Evolutionary conservation across 371 early-diverging fungal species (phyloP), one percentile per base, ranked within the genome.

Genomic region (Lichtheimia corymbifera): DNA sequence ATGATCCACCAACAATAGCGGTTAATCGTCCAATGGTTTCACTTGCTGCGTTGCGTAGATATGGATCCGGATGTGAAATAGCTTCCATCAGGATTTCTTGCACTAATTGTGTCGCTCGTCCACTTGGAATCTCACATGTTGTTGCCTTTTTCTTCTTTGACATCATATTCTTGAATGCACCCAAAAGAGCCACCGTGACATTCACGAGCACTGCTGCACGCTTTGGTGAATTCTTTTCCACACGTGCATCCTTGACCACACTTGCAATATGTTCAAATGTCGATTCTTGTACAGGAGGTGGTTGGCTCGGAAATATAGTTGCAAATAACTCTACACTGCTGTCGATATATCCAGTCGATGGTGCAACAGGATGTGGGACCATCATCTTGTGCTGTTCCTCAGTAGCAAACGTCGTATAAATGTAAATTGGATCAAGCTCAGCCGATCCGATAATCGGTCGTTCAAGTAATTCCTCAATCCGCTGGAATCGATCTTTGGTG

Each of bases 21-120:
- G 94, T 87, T 51, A 96, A 70, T 1, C 91, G 79, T 0, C 98
- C 98, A 5, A 96, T 69, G 3, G 91, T 87, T 45, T 95, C 94
- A 62, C 93, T 88, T 0, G 93, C 90, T 0, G 89, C 83, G 52
- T 86, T 82, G 28, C 97, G 86, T 13, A 94, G 76, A 25, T 83
- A 81, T 0, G 90, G 80, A 45, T 93, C 91, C 1, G 91, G 83
- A 47, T 90, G 84, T 4, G 83, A 69, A 13, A 95, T 80, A 0
- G 88, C 86, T 20, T 89, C 90, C 77, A 89, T 71, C n/a, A 71
- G 53, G 40, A 81, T 76, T 40, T 87, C 88, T 62, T 85, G 83
- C 2, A 77, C 79, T 0, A 81, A 64, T 42, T 74, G 81, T 0
- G 79, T 69, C 0, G 84, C 83, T 25, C 76, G 73, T 3, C 82